These are phyloP conservation scores for Clarireedia monteithiana DNA, from an alignment of 2,329 filamentous ascomycete species.

Conservation along the genomic window DNA sequence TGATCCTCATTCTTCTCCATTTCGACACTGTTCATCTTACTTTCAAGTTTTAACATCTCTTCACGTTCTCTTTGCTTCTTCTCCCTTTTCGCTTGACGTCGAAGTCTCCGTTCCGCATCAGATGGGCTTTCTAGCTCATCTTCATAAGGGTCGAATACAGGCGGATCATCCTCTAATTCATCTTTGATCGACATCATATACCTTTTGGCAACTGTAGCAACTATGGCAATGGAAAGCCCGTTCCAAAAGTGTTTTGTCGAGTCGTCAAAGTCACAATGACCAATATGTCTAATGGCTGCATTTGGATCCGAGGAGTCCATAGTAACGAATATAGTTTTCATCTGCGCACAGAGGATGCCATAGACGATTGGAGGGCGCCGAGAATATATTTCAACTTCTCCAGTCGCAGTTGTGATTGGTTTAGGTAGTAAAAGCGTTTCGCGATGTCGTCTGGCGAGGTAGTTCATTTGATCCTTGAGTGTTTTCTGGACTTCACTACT, in stretches of 20 bases:
- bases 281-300: slow-evolving; percentile 21
- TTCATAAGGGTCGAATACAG: slow-evolving; percentile 19
- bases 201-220: slow-evolving; percentile 25
- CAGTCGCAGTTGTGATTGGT: slow-evolving; percentile 15
- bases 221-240: slow-evolving; percentile 28
- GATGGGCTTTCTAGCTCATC: slow-evolving; percentile 1
- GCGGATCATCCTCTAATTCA: slow-evolving; percentile 21
- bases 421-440: slow-evolving; percentile 15
- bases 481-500: slow-evolving; percentile 16
- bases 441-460: slow-evolving; percentile 23
- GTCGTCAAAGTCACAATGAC: slow-evolving; percentile 25
- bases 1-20: background rate
- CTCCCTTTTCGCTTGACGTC: background rate
- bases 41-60: background rate
- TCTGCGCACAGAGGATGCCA: slow-evolving; percentile 27
- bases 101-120: background rate
- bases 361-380: slow-evolving; percentile 28
- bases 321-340: slow-evolving; percentile 25
- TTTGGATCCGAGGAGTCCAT: slow-evolving; percentile 25
- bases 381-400: slow-evolving; percentile 18
- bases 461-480: slow-evolving; percentile 23
- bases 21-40: background rate
- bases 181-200: slow-evolving; percentile 27
- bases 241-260: slow-evolving; percentile 29
- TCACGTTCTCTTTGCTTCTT: slow-evolving; percentile 1